These are phyloP conservation scores for Metschnikowia reukaufii DNA, from an alignment of 805 yeast genomes.

Conservation along the genomic window DNA sequence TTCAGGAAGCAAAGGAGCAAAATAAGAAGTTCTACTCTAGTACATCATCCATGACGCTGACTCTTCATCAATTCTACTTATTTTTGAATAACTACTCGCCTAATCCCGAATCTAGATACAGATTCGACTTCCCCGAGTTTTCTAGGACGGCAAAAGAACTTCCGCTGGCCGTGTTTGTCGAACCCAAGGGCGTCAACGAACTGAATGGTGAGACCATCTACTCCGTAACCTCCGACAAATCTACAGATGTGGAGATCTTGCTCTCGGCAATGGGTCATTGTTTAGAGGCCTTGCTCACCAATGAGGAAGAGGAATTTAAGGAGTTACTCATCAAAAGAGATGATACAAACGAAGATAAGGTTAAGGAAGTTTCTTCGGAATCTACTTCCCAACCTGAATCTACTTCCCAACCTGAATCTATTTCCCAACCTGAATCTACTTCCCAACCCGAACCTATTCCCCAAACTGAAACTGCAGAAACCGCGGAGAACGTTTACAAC, in stretches of 20 bases:
- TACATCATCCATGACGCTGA: conserved; percentile 83
- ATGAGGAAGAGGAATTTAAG: conserved; percentile 52
- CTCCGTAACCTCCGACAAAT: conserved; percentile 71
- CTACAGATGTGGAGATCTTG: conserved; percentile 64
- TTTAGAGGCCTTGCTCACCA: conserved; percentile 73
- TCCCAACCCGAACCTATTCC: background rate
- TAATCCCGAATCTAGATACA: conserved; percentile 15
- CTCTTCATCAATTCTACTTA: conserved; percentile 72
- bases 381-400: conserved; percentile 16
- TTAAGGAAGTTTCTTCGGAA: conserved; percentile 1
- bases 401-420: no score
- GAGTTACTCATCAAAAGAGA: conserved; percentile 26
- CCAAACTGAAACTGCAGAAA: background rate
- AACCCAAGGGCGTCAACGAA: conserved; percentile 40
- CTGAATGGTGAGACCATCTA: conserved; percentile 36
- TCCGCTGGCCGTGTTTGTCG: conserved; percentile 58
- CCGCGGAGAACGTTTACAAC: conserved; percentile 51
- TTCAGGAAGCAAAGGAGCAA: conserved; percentile 43
- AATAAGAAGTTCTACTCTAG: conserved; percentile 62
- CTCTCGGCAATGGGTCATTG: conserved; percentile 76
- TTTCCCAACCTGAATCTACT: no score
- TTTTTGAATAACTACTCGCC: conserved; percentile 49
- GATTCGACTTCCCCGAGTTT: conserved; percentile 45
- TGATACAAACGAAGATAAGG: conserved; percentile 4
- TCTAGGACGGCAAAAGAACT: conserved; percentile 36